Evolutionary conservation across 2,329 filamentous ascomycete species (phyloP).

Genomic region (Falciphora oryzae): DNA sequence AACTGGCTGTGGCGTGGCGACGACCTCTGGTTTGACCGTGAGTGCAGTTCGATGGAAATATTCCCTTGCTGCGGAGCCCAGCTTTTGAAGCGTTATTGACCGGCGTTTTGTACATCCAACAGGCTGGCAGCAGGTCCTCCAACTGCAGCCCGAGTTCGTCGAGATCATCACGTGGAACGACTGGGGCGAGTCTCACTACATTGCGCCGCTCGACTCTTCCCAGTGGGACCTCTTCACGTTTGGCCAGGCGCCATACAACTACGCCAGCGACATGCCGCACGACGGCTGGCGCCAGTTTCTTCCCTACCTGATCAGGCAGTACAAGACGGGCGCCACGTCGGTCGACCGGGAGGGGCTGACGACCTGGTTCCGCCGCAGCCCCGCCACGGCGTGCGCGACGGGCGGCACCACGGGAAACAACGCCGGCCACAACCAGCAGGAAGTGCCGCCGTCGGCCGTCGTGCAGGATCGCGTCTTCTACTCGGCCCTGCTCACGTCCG

Average conservation of each 20-base stretch:
- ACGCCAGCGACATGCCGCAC: constrained; percentile 29
- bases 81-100: constrained; percentile 24
- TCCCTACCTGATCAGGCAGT: constrained; percentile 24
- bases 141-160: constrained; percentile 40
- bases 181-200: constrained; percentile 51
- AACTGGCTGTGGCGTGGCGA: constrained; percentile 56
- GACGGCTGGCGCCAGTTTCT: constrained; percentile 40
- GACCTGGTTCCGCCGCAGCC: constrained; percentile 4
- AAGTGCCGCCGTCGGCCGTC: neutral
- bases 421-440: constrained; percentile 4
- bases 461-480: constrained; percentile 9
- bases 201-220: constrained; percentile 34
- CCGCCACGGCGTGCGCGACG: neutral
- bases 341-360: constrained; percentile 1
- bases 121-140: constrained; percentile 46
- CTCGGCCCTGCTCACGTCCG: constrained; percentile 7
- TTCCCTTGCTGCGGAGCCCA: constrained; percentile 34
- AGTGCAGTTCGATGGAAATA: constrained; percentile 34
- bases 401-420: constrained; percentile 7
- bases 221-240: constrained; percentile 35
- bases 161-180: constrained; percentile 42
- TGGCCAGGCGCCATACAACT: constrained; percentile 25
- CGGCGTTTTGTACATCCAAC: constrained; percentile 29
- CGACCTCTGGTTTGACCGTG: constrained; percentile 49
- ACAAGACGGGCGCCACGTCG: constrained; percentile 21